Conservation (phyloP, 1,284 basidiomycete genomes). For the Ganoderma meredithae region DNA sequence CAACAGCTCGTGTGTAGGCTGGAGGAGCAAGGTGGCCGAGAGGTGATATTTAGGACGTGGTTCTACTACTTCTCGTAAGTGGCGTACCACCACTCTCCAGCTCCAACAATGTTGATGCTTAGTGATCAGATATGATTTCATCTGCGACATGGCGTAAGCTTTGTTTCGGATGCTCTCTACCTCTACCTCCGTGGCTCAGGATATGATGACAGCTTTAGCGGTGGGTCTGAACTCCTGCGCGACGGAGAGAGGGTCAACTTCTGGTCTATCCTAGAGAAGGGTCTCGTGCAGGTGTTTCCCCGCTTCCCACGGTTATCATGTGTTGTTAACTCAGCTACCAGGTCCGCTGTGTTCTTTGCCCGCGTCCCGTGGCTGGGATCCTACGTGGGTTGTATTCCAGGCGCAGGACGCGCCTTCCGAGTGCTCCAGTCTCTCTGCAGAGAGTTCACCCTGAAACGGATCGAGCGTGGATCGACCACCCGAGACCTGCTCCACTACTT, state of each 20-base stretch:
- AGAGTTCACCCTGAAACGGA: constrained; percentile 9
- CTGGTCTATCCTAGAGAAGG: constrained; percentile 22
- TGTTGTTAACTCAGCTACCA: neutral
- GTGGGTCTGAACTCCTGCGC: constrained; percentile 32
- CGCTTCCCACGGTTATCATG: neutral
- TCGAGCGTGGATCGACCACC: constrained; percentile 9
- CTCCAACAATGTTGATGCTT: neutral
- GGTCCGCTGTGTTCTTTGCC: neutral
- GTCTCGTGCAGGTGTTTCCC: neutral
- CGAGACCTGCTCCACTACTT: constrained; percentile 37
- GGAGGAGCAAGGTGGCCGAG: constrained; percentile 19
- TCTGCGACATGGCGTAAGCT: constrained; percentile 39
- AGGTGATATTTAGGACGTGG: constrained; percentile 30
- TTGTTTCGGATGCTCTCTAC: neutral
- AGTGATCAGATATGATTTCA: constrained; percentile 32
- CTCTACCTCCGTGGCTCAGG: neutral
- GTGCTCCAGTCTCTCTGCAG: constrained; percentile 10
- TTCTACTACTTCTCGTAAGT: constrained; percentile 34
- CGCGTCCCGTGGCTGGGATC: constrained; percentile 17
- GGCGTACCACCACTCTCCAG: neutral
- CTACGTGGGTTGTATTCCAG: constrained; percentile 27
- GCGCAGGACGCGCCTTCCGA: constrained; percentile 11
- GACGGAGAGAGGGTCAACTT: constrained; percentile 27
- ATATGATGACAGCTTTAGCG: constrained; percentile 31
- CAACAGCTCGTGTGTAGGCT: constrained; percentile 30